Evolutionary conservation across 1,139 yeast genomes (phyloP).

Genomic region (Candida neerlandica): DNA sequence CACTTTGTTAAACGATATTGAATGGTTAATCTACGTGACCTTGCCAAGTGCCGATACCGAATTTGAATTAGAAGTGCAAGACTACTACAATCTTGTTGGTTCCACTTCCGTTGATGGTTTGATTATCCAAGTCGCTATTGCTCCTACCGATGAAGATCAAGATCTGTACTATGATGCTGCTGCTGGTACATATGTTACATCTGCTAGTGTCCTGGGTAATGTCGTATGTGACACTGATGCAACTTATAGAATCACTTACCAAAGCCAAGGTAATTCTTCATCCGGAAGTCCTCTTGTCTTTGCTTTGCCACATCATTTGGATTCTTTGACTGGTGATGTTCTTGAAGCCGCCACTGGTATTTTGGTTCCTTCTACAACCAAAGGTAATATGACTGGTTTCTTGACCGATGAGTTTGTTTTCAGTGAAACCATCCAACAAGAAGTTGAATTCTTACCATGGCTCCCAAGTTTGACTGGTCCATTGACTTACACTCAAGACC

Average conservation of each 20-base stretch:
- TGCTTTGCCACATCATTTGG: conserved; percentile 74
- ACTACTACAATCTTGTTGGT: conserved; percentile 54
- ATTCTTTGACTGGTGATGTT: conserved; percentile 46
- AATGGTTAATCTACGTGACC: conserved; percentile 42
- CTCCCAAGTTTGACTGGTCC: conserved; percentile 27
- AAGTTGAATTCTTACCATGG: conserved; percentile 67
- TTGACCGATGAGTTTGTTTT: conserved; percentile 52
- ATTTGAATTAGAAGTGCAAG: conserved; percentile 43
- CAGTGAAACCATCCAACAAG: conserved; percentile 51
- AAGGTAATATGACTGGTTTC: conserved; percentile 68
- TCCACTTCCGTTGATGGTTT: conserved; percentile 51
- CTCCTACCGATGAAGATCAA: conserved; percentile 38
- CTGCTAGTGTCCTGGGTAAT: conserved; percentile 33
- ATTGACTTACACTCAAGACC: conserved; percentile 51
- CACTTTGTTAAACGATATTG: conserved; percentile 47
- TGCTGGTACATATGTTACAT: conserved; percentile 49
- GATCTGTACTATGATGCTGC: conserved; percentile 52
- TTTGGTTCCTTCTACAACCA: conserved; percentile 57
- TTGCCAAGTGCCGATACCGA: conserved; percentile 46
- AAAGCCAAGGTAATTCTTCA: conserved; percentile 54
- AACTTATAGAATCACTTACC: conserved; percentile 54
- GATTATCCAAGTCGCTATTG: conserved; percentile 51
- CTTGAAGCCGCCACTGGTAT: conserved; percentile 48
- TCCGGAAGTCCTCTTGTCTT: conserved; percentile 58
- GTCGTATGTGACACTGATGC: conserved; percentile 31